Base-by-base conservation (phyloP, 2,329 filamentous ascomycete genomes). In the Apiospora hydei region DNA sequence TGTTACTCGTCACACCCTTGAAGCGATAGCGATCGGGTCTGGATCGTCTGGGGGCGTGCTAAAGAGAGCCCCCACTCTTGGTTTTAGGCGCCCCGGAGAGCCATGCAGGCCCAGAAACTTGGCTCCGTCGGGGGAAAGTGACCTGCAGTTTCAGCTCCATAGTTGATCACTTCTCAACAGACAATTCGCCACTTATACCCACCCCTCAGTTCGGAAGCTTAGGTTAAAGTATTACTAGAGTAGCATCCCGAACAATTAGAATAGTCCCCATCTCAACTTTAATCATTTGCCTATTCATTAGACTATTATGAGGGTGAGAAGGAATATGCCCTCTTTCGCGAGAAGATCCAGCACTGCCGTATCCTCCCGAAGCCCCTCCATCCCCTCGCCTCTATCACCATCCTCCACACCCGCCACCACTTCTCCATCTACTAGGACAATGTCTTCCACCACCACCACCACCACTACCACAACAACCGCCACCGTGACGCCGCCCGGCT, bases 141-240 rank as follows among this genome's bases (percentile, higher is more conserved):
- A 61, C 53, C 30, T 61, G 30, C 53, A 61, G 53, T 34, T 61
- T 61, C 53, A 61, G 53, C 53, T 61, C 53, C 53, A 21, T 38
- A 8, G 30, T 61, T 11, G 53, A 61, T 61, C 53, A 38, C 5
- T 38, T 21, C 26, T 38, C 53, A 61, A 38, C 30, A 61, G 53
- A 34, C 16, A 61, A 38, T 61, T 61, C 53, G 53, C 53, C 53
- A 61, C 53, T 61, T 61, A 61, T 61, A 61, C 53, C 53, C 53
- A 61, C 53, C 18, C 26, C 30, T 38, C 53, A 21, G 24, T 16
- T 53, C 30, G 16, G 24, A 30, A 57, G 26, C 26, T 57, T 30
- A 3, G 26, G 26, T 30, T 57, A 21, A 26, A 26, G n/a, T 14
- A 14, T 16, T 21, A 8, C 14, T 47, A 49, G 46, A 21, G 57